Conservation (phyloP, 2,329 filamentous ascomycete genomes). For the Xylariaceae sp. region DNA sequence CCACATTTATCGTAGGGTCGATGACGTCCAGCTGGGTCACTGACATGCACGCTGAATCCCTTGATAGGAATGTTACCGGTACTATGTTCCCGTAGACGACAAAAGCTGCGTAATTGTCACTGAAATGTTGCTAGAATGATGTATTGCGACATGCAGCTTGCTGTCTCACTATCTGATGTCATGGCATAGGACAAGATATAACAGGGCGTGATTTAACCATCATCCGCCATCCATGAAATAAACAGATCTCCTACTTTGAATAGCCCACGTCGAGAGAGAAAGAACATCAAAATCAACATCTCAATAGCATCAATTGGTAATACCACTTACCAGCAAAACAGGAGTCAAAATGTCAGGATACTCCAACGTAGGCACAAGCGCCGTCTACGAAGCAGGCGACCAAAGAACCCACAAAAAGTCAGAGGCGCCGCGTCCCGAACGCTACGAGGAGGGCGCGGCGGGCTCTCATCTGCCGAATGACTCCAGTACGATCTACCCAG, state of each 20-base stretch:
- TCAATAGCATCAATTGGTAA: too few relatives aligned
- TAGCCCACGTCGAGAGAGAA: too few relatives aligned
- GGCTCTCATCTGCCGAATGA: slow-evolving; percentile 66
- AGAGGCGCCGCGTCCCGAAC: slow-evolving; percentile 47
- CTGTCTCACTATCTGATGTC: too few relatives aligned
- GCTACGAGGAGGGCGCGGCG: slow-evolving; percentile 68
- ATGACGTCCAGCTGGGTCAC: slow-evolving; percentile 16
- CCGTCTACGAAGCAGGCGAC: slow-evolving; percentile 72
- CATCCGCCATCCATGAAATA: not conserved
- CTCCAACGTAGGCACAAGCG: slow-evolving; percentile 63
- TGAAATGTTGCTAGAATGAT: too few relatives aligned
- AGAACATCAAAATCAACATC: too few relatives aligned
- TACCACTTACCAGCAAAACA: not conserved
- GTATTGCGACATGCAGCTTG: too few relatives aligned
- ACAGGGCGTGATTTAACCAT: too few relatives aligned
- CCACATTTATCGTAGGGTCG: slow-evolving; percentile 9
- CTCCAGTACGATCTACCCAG: slow-evolving; percentile 54
- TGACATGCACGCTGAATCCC: too few relatives aligned
- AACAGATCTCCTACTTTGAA: not conserved
- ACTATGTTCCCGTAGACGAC: too few relatives aligned
- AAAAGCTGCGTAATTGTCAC: not conserved
- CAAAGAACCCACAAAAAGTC: slow-evolving; percentile 62
- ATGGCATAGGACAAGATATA: too few relatives aligned
- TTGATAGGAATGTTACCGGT: too few relatives aligned
- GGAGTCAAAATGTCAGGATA: slow-evolving; percentile 35